A percentile compares a stretch with the other conserved stretches of the same genome.
Evolutionary conservation across 2,329 filamentous ascomycete species (phyloP).

Genomic region (Trichoderma hamatum): DNA sequence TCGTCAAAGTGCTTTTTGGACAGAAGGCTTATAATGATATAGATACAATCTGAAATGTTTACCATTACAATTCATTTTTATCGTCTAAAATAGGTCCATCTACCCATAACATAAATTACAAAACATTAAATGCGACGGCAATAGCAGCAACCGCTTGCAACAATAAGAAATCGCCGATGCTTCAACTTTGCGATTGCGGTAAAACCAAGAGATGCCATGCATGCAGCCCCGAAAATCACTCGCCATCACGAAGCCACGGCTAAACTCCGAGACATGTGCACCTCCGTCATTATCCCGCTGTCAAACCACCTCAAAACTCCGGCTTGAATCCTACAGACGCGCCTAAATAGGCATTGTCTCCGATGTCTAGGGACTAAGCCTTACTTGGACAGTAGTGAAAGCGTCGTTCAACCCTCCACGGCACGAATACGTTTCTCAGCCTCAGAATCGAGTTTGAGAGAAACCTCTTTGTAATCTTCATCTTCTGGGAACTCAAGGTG

Average conservation of each 20-base stretch:
- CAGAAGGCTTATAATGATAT: neutral
- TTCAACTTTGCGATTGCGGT: neutral
- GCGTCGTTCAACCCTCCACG: neutral
- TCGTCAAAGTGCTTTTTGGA: too few species aligned
- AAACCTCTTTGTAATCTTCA: neutral
- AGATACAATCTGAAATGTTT: neutral
- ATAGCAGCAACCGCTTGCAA: neutral
- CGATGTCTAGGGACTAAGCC: neutral
- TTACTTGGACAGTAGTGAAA: neutral
- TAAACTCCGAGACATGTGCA: neutral
- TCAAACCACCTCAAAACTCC: neutral
- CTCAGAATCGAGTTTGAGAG: neutral
- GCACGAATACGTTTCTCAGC: neutral
- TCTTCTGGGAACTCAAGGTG: conserved; percentile 3
- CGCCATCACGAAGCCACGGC: too few species aligned
- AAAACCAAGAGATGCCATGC: too few species aligned
- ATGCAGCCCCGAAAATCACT: too few species aligned
- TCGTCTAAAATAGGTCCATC: neutral
- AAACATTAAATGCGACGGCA: neutral
- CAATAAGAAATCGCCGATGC: neutral
- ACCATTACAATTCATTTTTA: neutral
- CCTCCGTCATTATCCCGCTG: neutral
- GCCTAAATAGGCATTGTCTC: neutral
- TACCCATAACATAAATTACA: neutral
- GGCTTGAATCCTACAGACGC: neutral